Percentiles rank a stretch among this genome's conserved stretches.
Evolutionary conservation across 75 land plant genomes (phyloP).

Genomic region (Pinus taeda): DNA sequence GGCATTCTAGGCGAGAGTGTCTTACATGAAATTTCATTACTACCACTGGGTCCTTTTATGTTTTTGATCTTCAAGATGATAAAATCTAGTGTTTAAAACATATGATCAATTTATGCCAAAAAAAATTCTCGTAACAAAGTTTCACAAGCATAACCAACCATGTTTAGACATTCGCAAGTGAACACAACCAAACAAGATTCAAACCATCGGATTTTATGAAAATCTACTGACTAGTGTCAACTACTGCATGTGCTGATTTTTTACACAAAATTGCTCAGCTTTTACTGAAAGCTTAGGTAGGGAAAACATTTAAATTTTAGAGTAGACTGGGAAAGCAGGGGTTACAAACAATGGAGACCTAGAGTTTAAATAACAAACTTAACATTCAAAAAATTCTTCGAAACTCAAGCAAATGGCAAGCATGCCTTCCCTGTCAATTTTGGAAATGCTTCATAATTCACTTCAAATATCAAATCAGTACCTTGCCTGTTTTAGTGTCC

Average conservation of each 20-base stretch:
- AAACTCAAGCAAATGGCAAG: constrained; percentile 7
- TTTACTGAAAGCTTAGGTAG: neutral
- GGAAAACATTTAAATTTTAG: neutral
- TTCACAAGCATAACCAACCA: neutral
- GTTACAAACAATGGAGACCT: too few relatives aligned
- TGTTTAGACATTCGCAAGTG: neutral
- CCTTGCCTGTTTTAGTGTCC: constrained; percentile 76
- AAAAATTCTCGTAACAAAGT: too few relatives aligned
- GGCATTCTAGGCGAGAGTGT: too few relatives aligned
- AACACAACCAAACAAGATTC: neutral
- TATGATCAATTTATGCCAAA: too few relatives aligned
- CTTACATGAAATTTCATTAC: too few relatives aligned
- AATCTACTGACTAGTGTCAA: neutral
- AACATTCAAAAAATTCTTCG: neutral
- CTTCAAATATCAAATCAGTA: too few relatives aligned
- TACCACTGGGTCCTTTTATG: too few relatives aligned
- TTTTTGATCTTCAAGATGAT: too few relatives aligned
- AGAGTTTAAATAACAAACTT: too few relatives aligned
- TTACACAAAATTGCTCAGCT: neutral
- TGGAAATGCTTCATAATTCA: too few relatives aligned
- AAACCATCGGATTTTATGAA: neutral
- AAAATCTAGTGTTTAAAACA: too few relatives aligned
- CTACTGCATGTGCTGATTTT: neutral
- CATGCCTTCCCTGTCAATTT: constrained; percentile 90
- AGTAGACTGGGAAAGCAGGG: too few relatives aligned